A percentile compares a stretch with the other conserved stretches of the same genome.
phyloP scores from a whole-genome alignment of 208 protist genomes.

The Crithidia bombi region DNA sequence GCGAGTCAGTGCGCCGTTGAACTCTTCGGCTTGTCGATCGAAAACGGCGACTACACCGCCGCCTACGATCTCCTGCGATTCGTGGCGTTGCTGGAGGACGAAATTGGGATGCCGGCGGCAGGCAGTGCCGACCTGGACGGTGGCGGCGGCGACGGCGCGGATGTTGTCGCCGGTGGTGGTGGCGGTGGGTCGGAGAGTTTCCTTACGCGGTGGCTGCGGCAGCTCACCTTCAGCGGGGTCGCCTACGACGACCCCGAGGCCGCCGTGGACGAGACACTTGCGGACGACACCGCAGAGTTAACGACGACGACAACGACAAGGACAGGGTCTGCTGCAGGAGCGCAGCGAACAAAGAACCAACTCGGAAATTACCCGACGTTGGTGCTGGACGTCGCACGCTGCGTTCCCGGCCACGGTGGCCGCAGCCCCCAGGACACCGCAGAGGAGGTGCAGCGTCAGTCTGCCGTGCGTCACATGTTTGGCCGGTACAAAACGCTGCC shows the following conservation, averaged over 20 bases:
- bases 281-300: background rate
- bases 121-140: constrained; percentile 3
- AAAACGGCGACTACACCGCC: constrained; percentile 43
- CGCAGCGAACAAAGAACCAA: background rate
- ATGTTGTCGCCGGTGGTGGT: background rate
- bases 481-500: constrained; percentile 23
- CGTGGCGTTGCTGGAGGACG: constrained; percentile 57
- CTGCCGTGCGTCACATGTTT: constrained; percentile 38
- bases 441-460: constrained; percentile 35
- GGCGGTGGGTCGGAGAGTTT: constrained; percentile 10
- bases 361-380: constrained; percentile 28
- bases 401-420: constrained; percentile 9
- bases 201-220: constrained; percentile 38
- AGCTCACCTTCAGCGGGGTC: constrained; percentile 27
- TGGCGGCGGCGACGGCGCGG: background rate
- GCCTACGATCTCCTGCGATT: constrained; percentile 79
- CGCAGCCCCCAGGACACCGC: constrained; percentile 20
- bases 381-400: constrained; percentile 24
- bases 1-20: constrained; percentile 41
- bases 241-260: constrained; percentile 19
- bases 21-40: constrained; percentile 44
- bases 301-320: background rate
- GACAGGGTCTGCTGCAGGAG: background rate
- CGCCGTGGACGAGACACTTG: background rate
- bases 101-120: constrained; percentile 42